Evolutionary conservation across 2,329 filamentous ascomycete species (phyloP), one percentile per base, ranked within the genome.

Genomic region (Colletotrichum musae): DNA sequence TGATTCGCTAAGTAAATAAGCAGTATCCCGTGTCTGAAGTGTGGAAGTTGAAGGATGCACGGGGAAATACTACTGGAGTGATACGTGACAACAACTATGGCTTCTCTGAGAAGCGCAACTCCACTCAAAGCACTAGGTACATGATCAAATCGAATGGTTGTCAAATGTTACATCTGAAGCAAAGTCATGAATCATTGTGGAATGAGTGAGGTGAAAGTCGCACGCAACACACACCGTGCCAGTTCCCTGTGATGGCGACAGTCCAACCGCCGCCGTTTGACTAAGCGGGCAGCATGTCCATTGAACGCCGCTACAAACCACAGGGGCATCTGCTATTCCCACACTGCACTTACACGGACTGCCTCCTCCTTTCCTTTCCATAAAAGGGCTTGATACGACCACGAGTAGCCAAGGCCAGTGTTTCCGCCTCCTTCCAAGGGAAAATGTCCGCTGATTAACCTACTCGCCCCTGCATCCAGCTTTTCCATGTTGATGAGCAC

Each of bases 351-450:
- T 10, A 9, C 32, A 10, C 2, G 32, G 32, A 10, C 7, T 36
- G 7, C 10, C 10, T 36, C 32, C 32, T 10, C 32, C 32, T 36
- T 16, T 43, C 41, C 5, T 43, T n/a, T 43, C 41, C 41, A 43
- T 43, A 36, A 36, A 10, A 36, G 32, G 7, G 32, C 32, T 36
- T 36, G 2, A 7, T 36, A 36, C 9, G 10, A 36, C 32, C 32
- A 36, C 32, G 32, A 36, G 32, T 2, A 36, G 32, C 32, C 41
- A 43, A 15, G 13, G 13, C 10, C 13, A 43, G 32, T 36, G 32
- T n/a, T 58, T n/a, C 24, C 39, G 56, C 41, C 21, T 58, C 56
- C 43, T 58, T 41, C 56, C 56, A 47, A 58, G 56, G 47, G 56
- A 15, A n/a, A 39, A 21, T 45, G 24, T 36, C 32, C 56, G 41